Percentiles rank a stretch among this genome's conserved stretches.
phyloP scores from a whole-genome alignment of 257 asterid genomes.

The Rehmannia glutinosa region DNA sequence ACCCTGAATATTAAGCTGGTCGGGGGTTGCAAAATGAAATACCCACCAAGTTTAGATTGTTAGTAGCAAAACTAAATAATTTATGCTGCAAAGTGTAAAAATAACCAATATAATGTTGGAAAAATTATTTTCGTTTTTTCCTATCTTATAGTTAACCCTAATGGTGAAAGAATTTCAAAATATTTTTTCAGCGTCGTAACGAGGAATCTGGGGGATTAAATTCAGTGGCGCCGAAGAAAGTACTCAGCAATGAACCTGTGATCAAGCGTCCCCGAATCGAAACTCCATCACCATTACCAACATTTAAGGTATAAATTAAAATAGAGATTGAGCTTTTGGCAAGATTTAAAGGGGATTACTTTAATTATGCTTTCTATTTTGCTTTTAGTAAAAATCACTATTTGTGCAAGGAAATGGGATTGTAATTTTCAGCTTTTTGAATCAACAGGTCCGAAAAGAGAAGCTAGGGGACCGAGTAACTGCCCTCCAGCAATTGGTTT shows the following conservation, averaged over 20 bases:
- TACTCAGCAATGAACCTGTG: conserved; percentile 23
- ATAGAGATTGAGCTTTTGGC: conserved; percentile 4
- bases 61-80: too few relatives aligned
- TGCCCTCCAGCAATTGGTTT: conserved; percentile 93
- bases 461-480: conserved; percentile 93
- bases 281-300: conserved; percentile 62
- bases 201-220: conserved; percentile 9
- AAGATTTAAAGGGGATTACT: conserved; percentile 15
- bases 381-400: conserved; percentile 6
- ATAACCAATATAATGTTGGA: too few relatives aligned
- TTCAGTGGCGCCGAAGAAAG: conserved; percentile 30
- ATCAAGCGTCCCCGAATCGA: conserved; percentile 48
- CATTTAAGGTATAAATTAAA: conserved; percentile 46
- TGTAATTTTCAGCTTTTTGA: conserved; percentile 13
- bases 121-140: too few relatives aligned
- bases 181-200: conserved; percentile 13
- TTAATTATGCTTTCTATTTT: conserved; percentile 24
- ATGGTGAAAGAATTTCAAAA: too few relatives aligned
- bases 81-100: too few relatives aligned
- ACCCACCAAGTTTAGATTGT: too few relatives aligned
- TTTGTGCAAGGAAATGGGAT: conserved; percentile 26
- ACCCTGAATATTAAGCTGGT: too few relatives aligned
- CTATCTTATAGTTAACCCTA: too few relatives aligned
- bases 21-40: too few relatives aligned
- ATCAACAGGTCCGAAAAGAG: conserved; percentile 81